Percentiles rank a stretch among this genome's conserved stretches.
phyloP scores from a whole-genome alignment of 306 rosid species.

The Phaseolus lunatus region DNA sequence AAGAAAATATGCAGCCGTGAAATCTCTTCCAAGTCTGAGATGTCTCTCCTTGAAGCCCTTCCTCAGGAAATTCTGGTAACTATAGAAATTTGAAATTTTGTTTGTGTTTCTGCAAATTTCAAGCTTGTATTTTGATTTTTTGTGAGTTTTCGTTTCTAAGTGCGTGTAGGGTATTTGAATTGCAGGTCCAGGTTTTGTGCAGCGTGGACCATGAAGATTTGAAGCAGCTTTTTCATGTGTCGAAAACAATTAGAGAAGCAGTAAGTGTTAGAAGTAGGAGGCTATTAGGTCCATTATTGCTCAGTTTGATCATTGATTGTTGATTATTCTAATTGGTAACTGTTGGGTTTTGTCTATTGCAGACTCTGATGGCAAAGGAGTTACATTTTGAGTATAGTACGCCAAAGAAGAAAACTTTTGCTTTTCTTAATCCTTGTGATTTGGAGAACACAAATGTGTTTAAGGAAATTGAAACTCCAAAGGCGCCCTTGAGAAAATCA shows the following conservation, averaged over 20 bases:
- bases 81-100: not conserved
- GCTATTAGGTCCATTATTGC: not conserved
- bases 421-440: conserved; percentile 45
- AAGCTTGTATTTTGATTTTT: not conserved
- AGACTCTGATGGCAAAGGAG: conserved; percentile 64
- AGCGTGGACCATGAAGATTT: conserved; percentile 83
- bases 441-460: conserved; percentile 35
- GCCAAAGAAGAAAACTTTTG: conserved; percentile 56
- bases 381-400: conserved; percentile 72
- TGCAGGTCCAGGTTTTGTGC: conserved; percentile 65
- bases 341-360: conserved; percentile 35
- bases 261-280: conserved; percentile 44
- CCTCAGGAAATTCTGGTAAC: conserved; percentile 82
- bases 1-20: conserved; percentile 55
- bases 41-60: conserved; percentile 63
- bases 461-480: conserved; percentile 63
- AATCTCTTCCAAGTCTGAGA: conserved; percentile 34
- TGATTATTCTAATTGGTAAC: not conserved
- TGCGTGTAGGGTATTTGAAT: conserved; percentile 7
- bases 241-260: conserved; percentile 66
- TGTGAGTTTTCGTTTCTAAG: not conserved
- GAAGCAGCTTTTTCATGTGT: conserved; percentile 67
- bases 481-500: conserved; percentile 52
- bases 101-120: not conserved
- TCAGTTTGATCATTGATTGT: not conserved